Base-by-base conservation (phyloP, 306 rosid species). In the Ormosia emarginata region DNA sequence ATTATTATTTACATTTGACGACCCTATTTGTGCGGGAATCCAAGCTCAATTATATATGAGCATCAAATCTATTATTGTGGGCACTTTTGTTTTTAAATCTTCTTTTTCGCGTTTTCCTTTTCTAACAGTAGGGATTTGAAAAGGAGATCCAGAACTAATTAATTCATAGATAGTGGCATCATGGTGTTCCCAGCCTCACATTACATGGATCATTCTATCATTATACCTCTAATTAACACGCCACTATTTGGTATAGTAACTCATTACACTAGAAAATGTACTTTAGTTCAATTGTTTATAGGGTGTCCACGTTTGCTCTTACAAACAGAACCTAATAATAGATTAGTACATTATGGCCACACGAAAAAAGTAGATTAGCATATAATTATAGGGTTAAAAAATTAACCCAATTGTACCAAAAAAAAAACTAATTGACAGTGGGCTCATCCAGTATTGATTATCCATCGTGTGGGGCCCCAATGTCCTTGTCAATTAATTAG, bases 401-500 rank as follows among this genome's bases (percentile, higher is more conserved):
- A 2, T 41, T 3, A 4, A 4, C 15, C 66, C 62, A 14, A 18
- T n/a, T 4, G 17, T 24, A 24, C 24, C 24, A 24, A 24, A 24
- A 24, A 24, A 24, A 24, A 24, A 24, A 0, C 24, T 1, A 24
- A 24, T 24, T 24, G 24, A 24, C 24, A 24, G 24, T 24, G 44
- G 73, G 66, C 36, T 64, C 36, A 74, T 82, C 64, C 69, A 46
- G 47, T n/a, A 29, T 44, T 75, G 33, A 77, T 71, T 15, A 52
- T 52, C 8, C 18, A 50, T 37, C 2, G 10, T 69, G 46, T 24
- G 63, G 74, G 79, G 75, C 62, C 29, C 86, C 63, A 40, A 15
- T n/a, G 82, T 77, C 74, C 49, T 49, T 30, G 53, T 14, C 81
- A 66, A 41, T 66, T 71, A 46, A 80, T 80, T 37, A 15, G 56